Evolutionary conservation across 2,329 filamentous ascomycete species (phyloP).

Genomic region (Tolypocladium guangdongense): DNA sequence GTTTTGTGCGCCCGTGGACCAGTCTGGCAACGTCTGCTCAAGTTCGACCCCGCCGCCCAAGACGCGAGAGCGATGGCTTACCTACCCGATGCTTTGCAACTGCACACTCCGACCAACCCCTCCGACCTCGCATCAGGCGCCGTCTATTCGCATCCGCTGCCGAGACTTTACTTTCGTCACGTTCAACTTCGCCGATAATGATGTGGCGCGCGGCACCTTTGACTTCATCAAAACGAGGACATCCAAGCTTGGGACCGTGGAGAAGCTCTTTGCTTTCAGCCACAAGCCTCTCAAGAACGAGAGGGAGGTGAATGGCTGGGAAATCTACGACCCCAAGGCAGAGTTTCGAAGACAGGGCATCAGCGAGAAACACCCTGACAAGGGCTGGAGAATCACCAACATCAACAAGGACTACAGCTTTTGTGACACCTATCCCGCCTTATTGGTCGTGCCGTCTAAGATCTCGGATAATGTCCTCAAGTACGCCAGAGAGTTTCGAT

Average conservation of each 20-base stretch:
- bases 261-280: conserved; percentile 83
- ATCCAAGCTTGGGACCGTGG: conserved; percentile 70
- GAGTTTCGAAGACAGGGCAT: conserved; percentile 87
- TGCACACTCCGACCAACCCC: conserved; percentile 70
- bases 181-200: conserved; percentile 72
- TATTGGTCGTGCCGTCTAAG: conserved; percentile 72
- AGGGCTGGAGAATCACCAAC: conserved; percentile 78
- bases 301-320: conserved; percentile 67
- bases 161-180: conserved; percentile 91
- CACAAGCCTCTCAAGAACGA: conserved; percentile 69
- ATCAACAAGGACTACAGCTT: conserved; percentile 89
- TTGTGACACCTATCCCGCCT: conserved; percentile 80
- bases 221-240: conserved; percentile 75
- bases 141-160: conserved; percentile 77
- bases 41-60: conserved; percentile 17
- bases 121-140: conserved; percentile 55
- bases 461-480: conserved; percentile 98
- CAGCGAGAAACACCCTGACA: conserved; percentile 64
- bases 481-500: conserved; percentile 83
- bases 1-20: conserved; percentile 33
- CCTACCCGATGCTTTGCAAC: conserved; percentile 80
- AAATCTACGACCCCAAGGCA: conserved; percentile 70
- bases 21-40: conserved; percentile 10
- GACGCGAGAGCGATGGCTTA: conserved; percentile 72
- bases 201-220: conserved; percentile 70